Conservation (phyloP, 768 basidiomycete species). For the Asterophora parasitica region DNA sequence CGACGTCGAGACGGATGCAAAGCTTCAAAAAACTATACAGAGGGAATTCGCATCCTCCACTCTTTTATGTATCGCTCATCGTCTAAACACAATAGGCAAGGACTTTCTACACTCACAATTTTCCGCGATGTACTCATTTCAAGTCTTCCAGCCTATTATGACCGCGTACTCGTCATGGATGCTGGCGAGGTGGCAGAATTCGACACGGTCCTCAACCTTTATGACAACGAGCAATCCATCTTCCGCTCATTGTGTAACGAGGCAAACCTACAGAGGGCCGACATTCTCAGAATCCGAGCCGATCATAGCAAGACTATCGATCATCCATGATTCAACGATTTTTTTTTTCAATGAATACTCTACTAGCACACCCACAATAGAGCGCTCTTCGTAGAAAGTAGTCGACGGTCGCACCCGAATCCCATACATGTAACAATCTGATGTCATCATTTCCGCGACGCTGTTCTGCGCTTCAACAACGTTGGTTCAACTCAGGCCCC, state of each 20-base stretch:
- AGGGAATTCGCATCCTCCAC: slow-evolving; percentile 53
- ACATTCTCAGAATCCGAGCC: slow-evolving; percentile 49
- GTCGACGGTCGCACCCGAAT: no score
- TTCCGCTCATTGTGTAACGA: slow-evolving; percentile 69
- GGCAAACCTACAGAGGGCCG: slow-evolving; percentile 47
- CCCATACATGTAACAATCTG: no score
- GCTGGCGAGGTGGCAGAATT: slow-evolving; percentile 66
- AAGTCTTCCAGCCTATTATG: slow-evolving; percentile 46
- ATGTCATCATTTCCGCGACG: no score
- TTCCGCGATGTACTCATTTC: slow-evolving; percentile 3
- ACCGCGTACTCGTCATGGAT: slow-evolving; percentile 70
- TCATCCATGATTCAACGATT: background rate
- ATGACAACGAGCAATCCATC: slow-evolving; percentile 54
- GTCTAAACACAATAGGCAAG: slow-evolving; percentile 52
- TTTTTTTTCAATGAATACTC: no score
- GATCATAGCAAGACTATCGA: slow-evolving; percentile 18
- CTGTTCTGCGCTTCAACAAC: no score
- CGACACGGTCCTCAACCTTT: slow-evolving; percentile 65
- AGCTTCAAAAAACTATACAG: slow-evolving; percentile 59
- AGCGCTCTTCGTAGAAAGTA: no score
- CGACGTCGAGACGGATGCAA: slow-evolving; percentile 57
- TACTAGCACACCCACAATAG: no score
- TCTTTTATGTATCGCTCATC: slow-evolving; percentile 51
- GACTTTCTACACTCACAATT: background rate
- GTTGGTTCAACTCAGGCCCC: no score